Percentiles rank a stretch among this genome's conserved stretches.
phyloP scores from a whole-genome alignment of 108 stramenopile species.

The Epithemia pelagica region DNA sequence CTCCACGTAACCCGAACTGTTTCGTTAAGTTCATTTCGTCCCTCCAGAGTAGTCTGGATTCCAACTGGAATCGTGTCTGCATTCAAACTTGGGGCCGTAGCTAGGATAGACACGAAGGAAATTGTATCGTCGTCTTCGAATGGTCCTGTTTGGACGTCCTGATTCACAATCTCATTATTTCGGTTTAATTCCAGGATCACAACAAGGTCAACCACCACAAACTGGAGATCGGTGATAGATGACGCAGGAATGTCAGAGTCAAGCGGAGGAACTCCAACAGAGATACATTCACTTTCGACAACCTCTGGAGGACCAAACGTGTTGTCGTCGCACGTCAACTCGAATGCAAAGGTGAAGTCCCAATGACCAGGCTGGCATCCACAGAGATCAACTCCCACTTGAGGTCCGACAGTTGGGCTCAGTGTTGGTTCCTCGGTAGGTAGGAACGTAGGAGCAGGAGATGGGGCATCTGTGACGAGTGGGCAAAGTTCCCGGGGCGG shows the following conservation, averaged over 20 bases:
- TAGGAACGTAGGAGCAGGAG: background rate
- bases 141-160: background rate
- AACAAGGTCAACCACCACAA: background rate
- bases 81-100: background rate
- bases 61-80: background rate
- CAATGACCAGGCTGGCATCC: slow-evolving; percentile 9
- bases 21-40: slow-evolving; percentile 3
- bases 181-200: background rate
- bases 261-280: background rate
- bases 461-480: background rate
- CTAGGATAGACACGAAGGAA: background rate
- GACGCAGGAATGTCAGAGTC: no score
- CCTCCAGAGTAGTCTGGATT: slow-evolving; percentile 1
- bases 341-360: slow-evolving; percentile 16
- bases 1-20: background rate
- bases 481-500: background rate
- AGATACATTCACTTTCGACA: background rate
- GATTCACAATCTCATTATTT: background rate
- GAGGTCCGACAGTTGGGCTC: background rate
- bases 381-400: slow-evolving; percentile 13
- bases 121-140: background rate
- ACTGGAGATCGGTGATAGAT: background rate
- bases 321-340: slow-evolving; percentile 4
- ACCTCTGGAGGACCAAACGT: background rate
- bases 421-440: background rate